A percentile compares a stretch with the other conserved stretches of the same genome.
Evolutionary conservation across 768 basidiomycete genomes (phyloP).

Genomic region (Butyriboletus loyo): DNA sequence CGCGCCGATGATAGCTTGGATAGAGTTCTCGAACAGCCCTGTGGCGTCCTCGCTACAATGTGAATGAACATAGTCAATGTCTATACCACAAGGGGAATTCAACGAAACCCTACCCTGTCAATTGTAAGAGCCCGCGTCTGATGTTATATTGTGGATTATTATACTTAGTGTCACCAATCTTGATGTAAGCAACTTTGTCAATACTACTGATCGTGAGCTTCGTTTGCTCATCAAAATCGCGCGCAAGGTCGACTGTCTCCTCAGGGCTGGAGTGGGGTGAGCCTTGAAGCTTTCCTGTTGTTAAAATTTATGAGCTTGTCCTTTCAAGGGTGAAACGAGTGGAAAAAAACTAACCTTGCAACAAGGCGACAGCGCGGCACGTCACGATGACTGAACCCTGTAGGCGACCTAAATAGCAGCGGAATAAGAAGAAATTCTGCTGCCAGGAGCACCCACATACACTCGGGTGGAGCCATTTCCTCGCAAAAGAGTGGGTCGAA

Average conservation of each 20-base stretch:
- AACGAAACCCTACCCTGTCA: slow-evolving; percentile 4
- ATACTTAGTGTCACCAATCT: not conserved
- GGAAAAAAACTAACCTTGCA: slow-evolving; percentile 29
- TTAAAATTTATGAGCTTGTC: not conserved
- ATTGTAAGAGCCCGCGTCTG: slow-evolving; percentile 1
- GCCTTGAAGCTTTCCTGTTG: slow-evolving; percentile 5
- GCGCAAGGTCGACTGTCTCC: slow-evolving; percentile 1
- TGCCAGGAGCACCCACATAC: slow-evolving; percentile 1
- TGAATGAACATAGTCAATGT: not conserved
- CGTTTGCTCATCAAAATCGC: slow-evolving; percentile 7
- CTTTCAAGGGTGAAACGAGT: not conserved
- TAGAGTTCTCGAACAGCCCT: slow-evolving; percentile 2
- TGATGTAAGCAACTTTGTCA: not conserved
- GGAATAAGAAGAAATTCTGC: not conserved
- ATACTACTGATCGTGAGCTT: slow-evolving; percentile 2
- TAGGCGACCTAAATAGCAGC: slow-evolving; percentile 35
- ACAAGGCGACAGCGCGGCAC: slow-evolving; percentile 33
- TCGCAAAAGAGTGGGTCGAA: slow-evolving; percentile 24
- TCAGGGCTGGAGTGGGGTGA: not conserved
- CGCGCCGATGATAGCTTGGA: slow-evolving; percentile 10
- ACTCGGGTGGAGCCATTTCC: slow-evolving; percentile 32
- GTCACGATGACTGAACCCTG: slow-evolving; percentile 48
- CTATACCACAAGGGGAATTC: not conserved
- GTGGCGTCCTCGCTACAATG: slow-evolving; percentile 4
- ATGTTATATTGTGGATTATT: slow-evolving; percentile 2